Evolutionary conservation across 1,284 basidiomycete species (phyloP), one percentile per base, ranked within the genome.

Genomic region (Phellinidium pouzarii): DNA sequence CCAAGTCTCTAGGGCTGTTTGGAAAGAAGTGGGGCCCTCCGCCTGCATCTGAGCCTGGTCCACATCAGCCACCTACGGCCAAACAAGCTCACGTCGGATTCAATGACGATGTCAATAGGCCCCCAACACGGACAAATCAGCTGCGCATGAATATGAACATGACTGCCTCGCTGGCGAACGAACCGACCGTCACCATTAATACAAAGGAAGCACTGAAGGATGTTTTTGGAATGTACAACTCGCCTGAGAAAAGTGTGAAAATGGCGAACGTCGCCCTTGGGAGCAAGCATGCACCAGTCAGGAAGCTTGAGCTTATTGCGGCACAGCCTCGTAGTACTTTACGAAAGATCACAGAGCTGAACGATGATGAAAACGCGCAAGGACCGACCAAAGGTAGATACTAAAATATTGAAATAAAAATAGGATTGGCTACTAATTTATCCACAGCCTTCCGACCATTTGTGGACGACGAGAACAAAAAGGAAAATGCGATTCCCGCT

Each of bases 161-260:
- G 45, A 51, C 54, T n/a, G 48, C 43, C 27, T 52, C 45, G 44
- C 57, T 67, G 27, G 72, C 72, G 47, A 73, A 54, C 1, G 77
- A 81, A 60, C 78, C 83, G 6, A 83, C 86, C 0, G 83, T 87
- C 4, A 92, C 89, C 0, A 82, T 91, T 57, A 90, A 90, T 64
- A 92, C 89, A 42, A 93, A 92, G 66, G 89, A 91, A 58, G 94
- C 94, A 2, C 75, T 94, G 48, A 87, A 81, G n/a, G 93, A 95
- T 65, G 91, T 96, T 36, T 91, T 91, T 70, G 86, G 84, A 53
- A 90, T 96, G 83, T 94, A 92, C 66, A 94, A 95, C 65, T 88
- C 86, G 6, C 87, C 87, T 1, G 85, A 88, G 56, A 86, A 85
- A 69, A 91, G 87, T 0, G 77, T 78, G 45, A 77, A 71, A 27